Evolutionary conservation across 352 stramenopile species (phyloP), one percentile per base, ranked within the genome.

Genomic region (Lagenidium giganteum): DNA sequence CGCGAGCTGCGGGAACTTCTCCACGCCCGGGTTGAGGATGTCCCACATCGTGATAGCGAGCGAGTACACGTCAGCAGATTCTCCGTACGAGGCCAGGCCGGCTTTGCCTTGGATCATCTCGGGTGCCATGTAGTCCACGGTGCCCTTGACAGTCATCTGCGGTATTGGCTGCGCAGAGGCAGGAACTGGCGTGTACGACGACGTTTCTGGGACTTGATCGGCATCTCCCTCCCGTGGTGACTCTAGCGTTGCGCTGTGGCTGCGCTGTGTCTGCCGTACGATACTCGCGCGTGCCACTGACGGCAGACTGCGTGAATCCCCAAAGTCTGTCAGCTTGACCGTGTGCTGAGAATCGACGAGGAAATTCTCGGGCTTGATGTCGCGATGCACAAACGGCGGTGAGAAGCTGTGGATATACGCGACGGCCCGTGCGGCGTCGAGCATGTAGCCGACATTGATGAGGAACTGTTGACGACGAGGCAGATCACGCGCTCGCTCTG

Each of bases 11-110:
- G 67, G 64, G 33, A 83, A 92, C 57, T 89, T 89, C 36, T 81
- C 65, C 1, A 62, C 56, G 8, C 64, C 49, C 17, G 79, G 79
- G 31, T 86, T 61, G 8, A 77, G 22, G 18, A 92, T 83, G 42
- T 92, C 79, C 76, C 79, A 92, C 28, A 92, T 51, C 16, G 79
- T 92, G 41, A 93, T 86, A 11, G 70, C 73, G 2, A 92, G 61
- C 8, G 55, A 72, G 30, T 86, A 89, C 12, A 93, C 61, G 39
- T 90, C 80, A 0, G 77, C 77, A 0, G 72, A 70, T 31, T 92
- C 72, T 0, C 71, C 72, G 43, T 92, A 89, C 11, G 72, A 49
- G 9, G 79, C 73, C 6, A 56, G 67, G 16, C 76, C 74, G 6
- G 70, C 71, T 30, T 81, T 86, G 48, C 79, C 71, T 6, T 82